Base-by-base conservation (phyloP, 169 alveolate genomes). In the Babesia gibsoni region DNA sequence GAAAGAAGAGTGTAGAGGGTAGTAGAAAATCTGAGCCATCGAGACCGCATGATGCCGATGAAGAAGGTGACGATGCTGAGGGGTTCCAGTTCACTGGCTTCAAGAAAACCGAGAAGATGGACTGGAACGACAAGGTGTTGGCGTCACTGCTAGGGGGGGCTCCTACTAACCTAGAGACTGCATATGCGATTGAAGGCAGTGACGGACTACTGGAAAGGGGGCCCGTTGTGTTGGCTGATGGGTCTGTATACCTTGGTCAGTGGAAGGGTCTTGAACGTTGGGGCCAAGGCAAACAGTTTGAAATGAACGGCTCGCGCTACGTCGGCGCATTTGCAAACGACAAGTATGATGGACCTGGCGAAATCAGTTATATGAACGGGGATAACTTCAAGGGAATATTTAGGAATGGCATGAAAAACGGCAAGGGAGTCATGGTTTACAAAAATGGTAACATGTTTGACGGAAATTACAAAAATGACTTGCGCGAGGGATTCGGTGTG, bases 351-450 rank as follows among this genome's bases (percentile, higher is more conserved):
- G 84, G 99, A 3, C 87, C 88, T 75, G 99, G 99, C 39, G 96
- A 94, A 29, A 84, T 92, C 68, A 89, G 91, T 2, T 94, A 92
- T 83, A 82, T 90, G 63, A 94, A 91, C 77, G 98, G 98, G 4
- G 98, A 96, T 67, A 89, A 82, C 50, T 96, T 91, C 81, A 97
- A 94, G 79, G 99, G 99, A 3, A 83, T 84, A 50, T 96, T 96
- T 95, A 91, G 84, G 45, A 91, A 88, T 43, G 99, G 94, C 73
- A 83, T 82, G 87, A 91, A 91, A 68, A 95, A 95, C 88, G 99
- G 99, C 3, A 90, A 96, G 83, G 99, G 99, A 20, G 82, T 94
- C 48, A 48, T 78, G 36, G 8, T 23, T 41, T 67, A 56, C 41
- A 7, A 52, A 29, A 78, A 61, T 32, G 87, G 87, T 37, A 75